Percentiles rank a stretch among this genome's conserved stretches.
Conservation (phyloP, 2,329 filamentous ascomycete genomes). For the Incumbomyces lentus region DNA sequence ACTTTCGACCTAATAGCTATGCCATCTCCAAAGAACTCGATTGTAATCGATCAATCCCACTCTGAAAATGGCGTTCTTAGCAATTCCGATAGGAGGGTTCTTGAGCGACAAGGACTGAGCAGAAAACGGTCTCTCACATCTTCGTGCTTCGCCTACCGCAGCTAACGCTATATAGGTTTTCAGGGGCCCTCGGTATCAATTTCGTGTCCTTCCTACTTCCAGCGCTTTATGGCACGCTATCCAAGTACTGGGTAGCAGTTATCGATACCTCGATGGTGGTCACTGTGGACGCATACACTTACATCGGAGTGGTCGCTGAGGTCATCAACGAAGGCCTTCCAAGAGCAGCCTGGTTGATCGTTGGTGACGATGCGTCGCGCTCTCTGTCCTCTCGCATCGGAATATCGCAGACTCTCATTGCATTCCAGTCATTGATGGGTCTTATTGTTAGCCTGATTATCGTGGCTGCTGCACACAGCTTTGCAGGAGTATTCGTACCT, state of each 20-base stretch:
- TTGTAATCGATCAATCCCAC: not conserved
- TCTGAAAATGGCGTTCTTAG: not conserved
- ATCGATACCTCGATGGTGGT: slow-evolving; percentile 54
- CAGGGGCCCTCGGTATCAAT: slow-evolving; percentile 53
- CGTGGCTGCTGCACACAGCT: slow-evolving; percentile 41
- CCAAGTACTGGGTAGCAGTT: slow-evolving; percentile 60
- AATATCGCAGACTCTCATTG: slow-evolving; percentile 50
- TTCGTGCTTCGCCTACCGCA: not conserved
- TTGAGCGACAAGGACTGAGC: not conserved
- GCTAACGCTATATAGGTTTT: slow-evolving; percentile 32
- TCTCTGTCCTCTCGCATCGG: slow-evolving; percentile 41
- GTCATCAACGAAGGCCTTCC: slow-evolving; percentile 65
- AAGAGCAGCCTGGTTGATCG: slow-evolving; percentile 56
- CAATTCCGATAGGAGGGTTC: not conserved
- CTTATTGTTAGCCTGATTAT: slow-evolving; percentile 52
- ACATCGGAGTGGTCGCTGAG: slow-evolving; percentile 56
- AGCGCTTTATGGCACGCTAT: slow-evolving; percentile 56
- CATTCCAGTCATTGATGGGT: slow-evolving; percentile 46
- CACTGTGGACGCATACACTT: slow-evolving; percentile 58
- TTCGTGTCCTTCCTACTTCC: slow-evolving; percentile 52
- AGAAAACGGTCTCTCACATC: not conserved
- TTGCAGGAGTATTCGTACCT: slow-evolving; percentile 55
- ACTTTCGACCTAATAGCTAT: not conserved
- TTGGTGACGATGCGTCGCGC: slow-evolving; percentile 53
- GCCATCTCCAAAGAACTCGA: slow-evolving; percentile 1